Evolutionary conservation across 2,329 filamentous ascomycete species (phyloP).

Genomic region (Aspergillus amoenus): DNA sequence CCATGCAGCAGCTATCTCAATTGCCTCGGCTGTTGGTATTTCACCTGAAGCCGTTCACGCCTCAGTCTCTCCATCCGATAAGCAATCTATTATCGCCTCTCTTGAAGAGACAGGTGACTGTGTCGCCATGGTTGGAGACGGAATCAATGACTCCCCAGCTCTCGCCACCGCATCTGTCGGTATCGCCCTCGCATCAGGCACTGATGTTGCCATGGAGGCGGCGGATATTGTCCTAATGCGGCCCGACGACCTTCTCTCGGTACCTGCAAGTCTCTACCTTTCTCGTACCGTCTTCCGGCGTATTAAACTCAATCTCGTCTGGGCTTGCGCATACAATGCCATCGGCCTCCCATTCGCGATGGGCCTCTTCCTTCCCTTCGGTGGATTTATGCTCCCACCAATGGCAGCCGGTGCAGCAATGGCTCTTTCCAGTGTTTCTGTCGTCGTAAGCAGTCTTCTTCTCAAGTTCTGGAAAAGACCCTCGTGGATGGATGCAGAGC

Average conservation of each 20-base stretch:
- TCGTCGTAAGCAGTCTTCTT: constrained; percentile 79
- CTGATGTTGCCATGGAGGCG: constrained; percentile 96
- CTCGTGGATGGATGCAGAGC: constrained; percentile 76
- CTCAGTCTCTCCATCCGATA: constrained; percentile 86
- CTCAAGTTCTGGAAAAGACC: constrained; percentile 86
- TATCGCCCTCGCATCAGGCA: constrained; percentile 88
- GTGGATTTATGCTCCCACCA: constrained; percentile 76
- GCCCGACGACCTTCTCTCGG: constrained; percentile 84
- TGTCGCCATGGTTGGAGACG: constrained; percentile 96
- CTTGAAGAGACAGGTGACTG: constrained; percentile 73
- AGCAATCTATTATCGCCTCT: constrained; percentile 77
- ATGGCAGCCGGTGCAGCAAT: constrained; percentile 95
- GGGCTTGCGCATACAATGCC: constrained; percentile 91
- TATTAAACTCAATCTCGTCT: constrained; percentile 89
- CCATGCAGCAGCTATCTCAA: constrained; percentile 75
- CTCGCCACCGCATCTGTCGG: constrained; percentile 90
- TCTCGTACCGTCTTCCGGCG: constrained; percentile 81
- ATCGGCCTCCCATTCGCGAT: constrained; percentile 93
- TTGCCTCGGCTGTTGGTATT: constrained; percentile 82
- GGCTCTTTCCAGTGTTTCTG: constrained; percentile 85
- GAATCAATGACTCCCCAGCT: constrained; percentile 96
- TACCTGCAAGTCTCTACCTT: constrained; percentile 82
- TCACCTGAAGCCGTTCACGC: constrained; percentile 73
- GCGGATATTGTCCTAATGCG: constrained; percentile 96
- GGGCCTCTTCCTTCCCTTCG: constrained; percentile 90